Percentiles rank a stretch among this genome's conserved stretches.
These are phyloP conservation scores for Sequoiadendron giganteum DNA, from an alignment of 75 land plant genomes.

Conservation along the genomic window DNA sequence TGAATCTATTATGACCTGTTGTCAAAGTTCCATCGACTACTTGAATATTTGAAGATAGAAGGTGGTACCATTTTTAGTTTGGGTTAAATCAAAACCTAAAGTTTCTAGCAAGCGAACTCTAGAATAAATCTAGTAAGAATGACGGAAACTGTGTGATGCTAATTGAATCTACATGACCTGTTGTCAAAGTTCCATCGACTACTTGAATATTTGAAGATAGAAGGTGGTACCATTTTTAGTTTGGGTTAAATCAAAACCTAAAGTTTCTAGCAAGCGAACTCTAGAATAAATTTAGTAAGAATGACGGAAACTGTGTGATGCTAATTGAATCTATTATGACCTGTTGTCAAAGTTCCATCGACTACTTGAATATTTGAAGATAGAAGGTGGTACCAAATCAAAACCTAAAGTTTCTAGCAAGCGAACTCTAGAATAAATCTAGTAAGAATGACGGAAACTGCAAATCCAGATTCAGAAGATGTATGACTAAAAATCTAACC, in stretches of 20 bases:
- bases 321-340: not conserved
- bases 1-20: not conserved
- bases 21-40: not conserved
- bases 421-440: not conserved
- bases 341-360: not conserved
- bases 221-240: not conserved
- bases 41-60: not conserved
- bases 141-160: not conserved
- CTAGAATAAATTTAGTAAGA: too few species aligned
- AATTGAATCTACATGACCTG: not conserved
- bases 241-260: not conserved
- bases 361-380: not conserved
- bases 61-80: not conserved
- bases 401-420: not conserved
- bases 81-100: not conserved
- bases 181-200: not conserved
- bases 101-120: too few species aligned
- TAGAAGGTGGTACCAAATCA: not conserved
- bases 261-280: too few species aligned
- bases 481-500: not conserved
- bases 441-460: not conserved
- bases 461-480: not conserved
- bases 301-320: not conserved
- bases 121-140: too few species aligned
- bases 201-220: not conserved